Base-by-base conservation (phyloP, 2,329 filamentous ascomycete species). In the Allantophomopsis cytisporea region DNA sequence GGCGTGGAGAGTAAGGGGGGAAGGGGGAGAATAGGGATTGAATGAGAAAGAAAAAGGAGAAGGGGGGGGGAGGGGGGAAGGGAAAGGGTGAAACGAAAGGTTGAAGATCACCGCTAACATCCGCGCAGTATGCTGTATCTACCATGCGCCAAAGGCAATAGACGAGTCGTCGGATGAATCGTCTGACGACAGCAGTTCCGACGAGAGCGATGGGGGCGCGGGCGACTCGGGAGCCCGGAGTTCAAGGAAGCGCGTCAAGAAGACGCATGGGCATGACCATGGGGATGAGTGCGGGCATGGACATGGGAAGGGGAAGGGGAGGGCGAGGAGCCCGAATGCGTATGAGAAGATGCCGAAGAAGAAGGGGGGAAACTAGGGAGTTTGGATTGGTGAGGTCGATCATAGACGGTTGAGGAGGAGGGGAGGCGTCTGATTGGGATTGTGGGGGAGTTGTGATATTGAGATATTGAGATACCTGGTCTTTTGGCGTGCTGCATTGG, bases 111-210 rank as follows among this genome's bases (percentile, higher is more conserved):
- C 36, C 31, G 8, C 11, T 28, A 28, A 28, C 23, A 10, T 8
- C 5, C 23, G 7, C 23, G 8, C 45, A 94, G 91, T 96, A n/a
- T 98, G 91, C 71, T 98, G 91, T 60, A 98, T 98, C 60, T 98
- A 95, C 63, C 89, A 95, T 64, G 83, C 83, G 44, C 80, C 86
- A 6, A 83, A 81, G 49, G 74, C 70, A 10, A 77, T 86, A 4
- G 86, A 83, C 56, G 89, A 96, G 58, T 91, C 83, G 23, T 87
- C 80, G 48, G 75, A 77, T 47, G 18, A 20, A 7, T 20, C 18
- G 18, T 20, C 18, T 7, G 18, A 28, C 23, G 76, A 68, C 35
- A 69, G 66, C 4, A 65, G 61, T 7, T 66, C 61, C 7, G 66
- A 65, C 6, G 66, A 69, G 23, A 63, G 62, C 3, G 66, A 69